phyloP scores from a whole-genome alignment of 176 grass and related monocot species.

The Aegilops longissima region DNA sequence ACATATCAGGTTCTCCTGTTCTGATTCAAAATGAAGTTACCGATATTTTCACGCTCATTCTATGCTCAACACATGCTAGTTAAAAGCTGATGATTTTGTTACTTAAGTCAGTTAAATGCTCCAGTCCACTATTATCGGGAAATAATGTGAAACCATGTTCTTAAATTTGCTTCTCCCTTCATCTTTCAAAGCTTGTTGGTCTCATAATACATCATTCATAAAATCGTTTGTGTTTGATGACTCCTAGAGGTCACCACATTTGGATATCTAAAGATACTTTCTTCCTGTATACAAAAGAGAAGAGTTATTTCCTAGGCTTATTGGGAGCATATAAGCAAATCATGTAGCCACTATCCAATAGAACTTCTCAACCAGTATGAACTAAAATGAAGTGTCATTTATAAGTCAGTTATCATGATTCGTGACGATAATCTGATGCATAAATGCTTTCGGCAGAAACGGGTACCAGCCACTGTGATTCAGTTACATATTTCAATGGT shows the following conservation, averaged over 20 bases:
- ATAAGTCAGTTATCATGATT: conserved; percentile 5
- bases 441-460: neutral
- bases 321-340: neutral
- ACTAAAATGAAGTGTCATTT: neutral
- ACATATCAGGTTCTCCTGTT: conserved; percentile 3
- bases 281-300: neutral
- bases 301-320: neutral
- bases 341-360: neutral
- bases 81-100: conserved; percentile 1
- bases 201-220: neutral
- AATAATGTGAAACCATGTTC: neutral
- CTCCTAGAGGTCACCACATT: neutral
- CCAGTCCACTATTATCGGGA: neutral
- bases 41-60: neutral
- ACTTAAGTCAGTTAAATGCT: neutral
- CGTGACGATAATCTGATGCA: conserved; percentile 1
- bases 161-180: neutral
- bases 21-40: neutral
- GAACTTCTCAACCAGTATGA: neutral
- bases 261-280: conserved; percentile 4
- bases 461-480: conserved; percentile 7
- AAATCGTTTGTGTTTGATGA: neutral
- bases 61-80: conserved; percentile 6
- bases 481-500: neutral
- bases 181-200: neutral